Percentiles rank a stretch among this genome's conserved stretches.
Conservation (phyloP, 108 stramenopile genomes). For the Nitzschia sp. region DNA sequence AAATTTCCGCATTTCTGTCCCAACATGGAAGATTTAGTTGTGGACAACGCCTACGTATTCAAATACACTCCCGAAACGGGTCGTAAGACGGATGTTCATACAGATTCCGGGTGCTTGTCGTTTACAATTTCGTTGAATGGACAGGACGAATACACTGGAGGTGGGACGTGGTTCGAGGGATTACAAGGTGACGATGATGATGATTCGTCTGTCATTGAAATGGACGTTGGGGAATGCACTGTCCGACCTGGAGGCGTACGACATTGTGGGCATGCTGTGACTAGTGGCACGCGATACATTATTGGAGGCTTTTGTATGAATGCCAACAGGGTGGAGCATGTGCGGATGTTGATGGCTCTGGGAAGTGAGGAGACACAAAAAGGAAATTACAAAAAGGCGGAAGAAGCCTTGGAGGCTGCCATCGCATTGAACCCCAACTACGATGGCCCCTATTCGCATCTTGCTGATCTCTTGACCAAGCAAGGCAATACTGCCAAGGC, state of each 20-base stretch:
- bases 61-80: conserved; percentile 55
- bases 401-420: conserved; percentile 46
- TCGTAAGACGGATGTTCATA: conserved; percentile 56
- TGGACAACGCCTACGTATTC: conserved; percentile 56
- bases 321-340: conserved; percentile 38
- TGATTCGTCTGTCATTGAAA: conserved; percentile 27
- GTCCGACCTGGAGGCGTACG: conserved; percentile 59
- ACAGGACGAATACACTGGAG: conserved; percentile 45
- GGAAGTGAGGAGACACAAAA: conserved; percentile 11
- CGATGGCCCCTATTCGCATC: conserved; percentile 41
- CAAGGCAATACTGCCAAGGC: conserved; percentile 26
- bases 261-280: conserved; percentile 54
- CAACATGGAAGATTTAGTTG: conserved; percentile 30
- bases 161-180: conserved; percentile 57
- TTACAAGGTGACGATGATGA: not conserved
- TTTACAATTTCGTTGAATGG: conserved; percentile 53
- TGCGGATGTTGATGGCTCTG: conserved; percentile 37
- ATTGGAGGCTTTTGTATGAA: conserved; percentile 66
- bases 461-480: conserved; percentile 28
- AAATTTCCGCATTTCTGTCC: conserved; percentile 44
- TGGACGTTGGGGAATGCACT: conserved; percentile 51
- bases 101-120: conserved; percentile 53
- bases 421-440: conserved; percentile 47
- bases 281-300: conserved; percentile 48
- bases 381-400: conserved; percentile 12